A percentile compares a stretch with the other conserved stretches of the same genome.
Evolutionary conservation across 768 basidiomycete genomes (phyloP).

Genomic region (Rickenella mellea): DNA sequence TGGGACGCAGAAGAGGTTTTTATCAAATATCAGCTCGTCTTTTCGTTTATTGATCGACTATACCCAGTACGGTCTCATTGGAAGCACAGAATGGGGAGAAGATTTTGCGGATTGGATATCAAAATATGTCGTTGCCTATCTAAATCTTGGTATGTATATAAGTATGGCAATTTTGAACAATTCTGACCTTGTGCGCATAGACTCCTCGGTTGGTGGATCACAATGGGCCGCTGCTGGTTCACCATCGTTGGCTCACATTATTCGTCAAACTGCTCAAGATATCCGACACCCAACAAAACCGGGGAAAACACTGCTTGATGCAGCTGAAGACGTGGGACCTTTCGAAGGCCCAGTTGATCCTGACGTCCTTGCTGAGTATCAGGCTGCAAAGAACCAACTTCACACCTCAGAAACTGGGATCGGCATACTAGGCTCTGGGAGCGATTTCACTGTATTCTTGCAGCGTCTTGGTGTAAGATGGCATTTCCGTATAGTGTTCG

Average conservation of each 20-base stretch:
- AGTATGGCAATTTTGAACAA: not conserved
- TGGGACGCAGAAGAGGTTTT: constrained; percentile 68
- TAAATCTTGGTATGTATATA: constrained; percentile 55
- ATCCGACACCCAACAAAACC: constrained; percentile 63
- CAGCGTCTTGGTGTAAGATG: constrained; percentile 55
- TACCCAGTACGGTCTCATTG: constrained; percentile 56
- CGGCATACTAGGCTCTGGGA: constrained; percentile 66
- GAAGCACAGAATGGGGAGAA: constrained; percentile 90
- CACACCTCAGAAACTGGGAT: constrained; percentile 27
- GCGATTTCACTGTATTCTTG: constrained; percentile 88
- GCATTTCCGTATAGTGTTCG: not conserved
- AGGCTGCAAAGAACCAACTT: constrained; percentile 22
- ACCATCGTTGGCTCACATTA: constrained; percentile 74
- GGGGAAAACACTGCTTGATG: constrained; percentile 72
- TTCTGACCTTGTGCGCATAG: constrained; percentile 19
- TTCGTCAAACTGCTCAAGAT: constrained; percentile 57
- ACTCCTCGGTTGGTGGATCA: constrained; percentile 56
- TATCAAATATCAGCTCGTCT: not conserved
- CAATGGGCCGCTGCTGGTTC: constrained; percentile 49
- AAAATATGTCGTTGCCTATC: constrained; percentile 73
- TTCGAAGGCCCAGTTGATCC: constrained; percentile 34
- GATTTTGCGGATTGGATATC: constrained; percentile 81
- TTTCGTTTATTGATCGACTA: not conserved
- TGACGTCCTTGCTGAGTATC: constrained; percentile 32
- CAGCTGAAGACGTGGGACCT: constrained; percentile 48